These are phyloP conservation scores for Coemansia sp. DNA, from an alignment of 192 early-diverging fungal genomes.

Conservation along the genomic window DNA sequence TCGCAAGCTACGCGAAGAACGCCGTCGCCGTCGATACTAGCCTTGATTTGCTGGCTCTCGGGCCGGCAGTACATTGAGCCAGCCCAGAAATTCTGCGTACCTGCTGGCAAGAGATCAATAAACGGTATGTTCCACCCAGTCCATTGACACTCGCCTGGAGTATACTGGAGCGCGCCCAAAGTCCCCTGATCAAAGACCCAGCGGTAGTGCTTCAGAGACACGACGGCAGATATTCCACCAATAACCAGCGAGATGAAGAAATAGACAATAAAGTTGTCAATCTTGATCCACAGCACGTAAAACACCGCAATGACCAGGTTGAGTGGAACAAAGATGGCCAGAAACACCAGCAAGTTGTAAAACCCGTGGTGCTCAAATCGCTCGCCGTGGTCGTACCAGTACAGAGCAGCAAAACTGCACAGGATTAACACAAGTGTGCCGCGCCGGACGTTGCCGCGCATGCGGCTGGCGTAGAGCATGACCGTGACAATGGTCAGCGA, in stretches of 20 bases:
- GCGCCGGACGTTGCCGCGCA: conserved; percentile 34
- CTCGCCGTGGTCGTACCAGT: conserved; percentile 62
- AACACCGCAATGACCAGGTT: conserved; percentile 51
- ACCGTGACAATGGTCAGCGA: conserved; percentile 48
- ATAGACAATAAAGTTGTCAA: conserved; percentile 40
- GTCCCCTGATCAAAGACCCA: conserved; percentile 46
- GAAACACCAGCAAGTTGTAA: conserved; percentile 62
- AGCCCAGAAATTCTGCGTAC: conserved; percentile 65
- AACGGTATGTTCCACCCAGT: conserved; percentile 55
- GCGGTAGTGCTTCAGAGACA: conserved; percentile 48
- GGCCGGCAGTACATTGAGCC: conserved; percentile 45
- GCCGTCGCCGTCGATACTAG: conserved; percentile 41
- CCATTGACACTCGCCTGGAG: conserved; percentile 55
- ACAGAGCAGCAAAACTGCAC: conserved; percentile 29
- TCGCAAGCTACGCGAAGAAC: conserved; percentile 39
- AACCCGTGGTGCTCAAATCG: conserved; percentile 61
- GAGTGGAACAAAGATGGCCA: conserved; percentile 57
- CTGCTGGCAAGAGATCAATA: conserved; percentile 58
- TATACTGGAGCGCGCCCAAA: conserved; percentile 9
- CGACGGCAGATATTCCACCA: conserved; percentile 9
- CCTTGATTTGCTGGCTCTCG: conserved; percentile 35
- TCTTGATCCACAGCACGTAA: conserved; percentile 32
- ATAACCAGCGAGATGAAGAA: conserved; percentile 27
- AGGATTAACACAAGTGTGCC: conserved; percentile 6
- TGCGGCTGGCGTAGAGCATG: conserved; percentile 47